Conservation (phyloP, 768 basidiomycete genomes). For the Leccinellum luteum region DNA sequence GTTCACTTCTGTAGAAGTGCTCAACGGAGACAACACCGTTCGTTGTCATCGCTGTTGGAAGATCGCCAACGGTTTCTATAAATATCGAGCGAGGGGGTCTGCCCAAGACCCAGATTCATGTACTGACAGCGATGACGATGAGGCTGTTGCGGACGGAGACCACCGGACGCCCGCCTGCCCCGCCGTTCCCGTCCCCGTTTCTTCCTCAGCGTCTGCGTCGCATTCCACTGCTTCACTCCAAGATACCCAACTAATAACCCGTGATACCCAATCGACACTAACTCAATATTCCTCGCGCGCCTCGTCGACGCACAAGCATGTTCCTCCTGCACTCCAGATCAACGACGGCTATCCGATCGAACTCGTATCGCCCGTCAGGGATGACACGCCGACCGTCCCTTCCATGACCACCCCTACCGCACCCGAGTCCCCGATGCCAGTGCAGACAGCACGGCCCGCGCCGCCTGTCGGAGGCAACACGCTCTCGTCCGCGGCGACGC, state of each 20-base stretch:
- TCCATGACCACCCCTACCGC: slow-evolving; percentile 51
- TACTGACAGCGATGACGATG: slow-evolving; percentile 34
- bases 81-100: slow-evolving; percentile 25
- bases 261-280: slow-evolving; percentile 24
- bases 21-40: slow-evolving; percentile 93
- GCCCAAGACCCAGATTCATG: slow-evolving; percentile 29
- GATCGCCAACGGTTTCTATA: slow-evolving; percentile 67
- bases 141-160: slow-evolving; percentile 21
- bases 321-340: slow-evolving; percentile 31
- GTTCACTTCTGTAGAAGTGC: slow-evolving; percentile 91
- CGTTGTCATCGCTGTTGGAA: slow-evolving; percentile 96
- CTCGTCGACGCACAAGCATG: slow-evolving; percentile 16
- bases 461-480: slow-evolving; percentile 9
- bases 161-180: slow-evolving; percentile 31
- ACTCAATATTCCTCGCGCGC: slow-evolving; percentile 2
- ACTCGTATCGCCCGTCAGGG: slow-evolving; percentile 9
- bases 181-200: background rate
- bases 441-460: slow-evolving; percentile 18
- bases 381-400: slow-evolving; percentile 42
- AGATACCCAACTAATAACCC: slow-evolving; percentile 25
- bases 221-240: slow-evolving; percentile 40
- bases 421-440: slow-evolving; percentile 38
- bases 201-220: slow-evolving; percentile 15
- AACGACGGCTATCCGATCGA: slow-evolving; percentile 21
- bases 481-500: slow-evolving; percentile 10